Evolutionary conservation across 2,329 filamentous ascomycete species (phyloP).

Genomic region (Orbilia quercus): DNA sequence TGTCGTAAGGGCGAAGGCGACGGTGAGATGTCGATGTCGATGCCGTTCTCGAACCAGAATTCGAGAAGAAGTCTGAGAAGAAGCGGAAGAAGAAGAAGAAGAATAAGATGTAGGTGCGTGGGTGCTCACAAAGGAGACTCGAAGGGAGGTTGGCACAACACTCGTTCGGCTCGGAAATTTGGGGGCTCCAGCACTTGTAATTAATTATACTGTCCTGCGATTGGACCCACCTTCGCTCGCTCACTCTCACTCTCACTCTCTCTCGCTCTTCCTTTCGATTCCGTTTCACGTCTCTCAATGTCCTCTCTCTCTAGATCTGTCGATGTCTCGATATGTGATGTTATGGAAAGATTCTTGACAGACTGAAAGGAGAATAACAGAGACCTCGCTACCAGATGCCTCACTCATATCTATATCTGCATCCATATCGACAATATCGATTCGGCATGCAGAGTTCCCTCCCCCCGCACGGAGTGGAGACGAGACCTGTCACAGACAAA

Average conservation of each 20-base stretch:
- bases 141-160: constrained; percentile 20
- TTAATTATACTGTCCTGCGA: constrained; percentile 2
- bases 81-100: constrained; percentile 42
- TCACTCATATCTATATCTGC: not conserved
- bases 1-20: not conserved
- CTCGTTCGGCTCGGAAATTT: constrained; percentile 53
- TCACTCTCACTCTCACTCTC: constrained; percentile 11
- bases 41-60: constrained; percentile 26
- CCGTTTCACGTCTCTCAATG: not conserved
- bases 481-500: not conserved
- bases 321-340: too few relatives aligned
- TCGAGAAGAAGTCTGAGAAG: constrained; percentile 25
- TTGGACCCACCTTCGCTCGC: constrained; percentile 8
- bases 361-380: not conserved
- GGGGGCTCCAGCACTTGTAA: constrained; percentile 15
- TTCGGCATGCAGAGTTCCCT: too few relatives aligned
- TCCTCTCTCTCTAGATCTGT: too few relatives aligned
- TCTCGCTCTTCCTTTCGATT: too few relatives aligned
- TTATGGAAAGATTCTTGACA: not conserved
- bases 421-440: not conserved
- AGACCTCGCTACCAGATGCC: not conserved
- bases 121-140: constrained; percentile 21
- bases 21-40: constrained; percentile 8
- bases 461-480: not conserved
- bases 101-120: constrained; percentile 38